These are phyloP conservation scores for Coelastrella sp. DNA, from an alignment of 139 green algal species.

Conservation along the genomic window DNA sequence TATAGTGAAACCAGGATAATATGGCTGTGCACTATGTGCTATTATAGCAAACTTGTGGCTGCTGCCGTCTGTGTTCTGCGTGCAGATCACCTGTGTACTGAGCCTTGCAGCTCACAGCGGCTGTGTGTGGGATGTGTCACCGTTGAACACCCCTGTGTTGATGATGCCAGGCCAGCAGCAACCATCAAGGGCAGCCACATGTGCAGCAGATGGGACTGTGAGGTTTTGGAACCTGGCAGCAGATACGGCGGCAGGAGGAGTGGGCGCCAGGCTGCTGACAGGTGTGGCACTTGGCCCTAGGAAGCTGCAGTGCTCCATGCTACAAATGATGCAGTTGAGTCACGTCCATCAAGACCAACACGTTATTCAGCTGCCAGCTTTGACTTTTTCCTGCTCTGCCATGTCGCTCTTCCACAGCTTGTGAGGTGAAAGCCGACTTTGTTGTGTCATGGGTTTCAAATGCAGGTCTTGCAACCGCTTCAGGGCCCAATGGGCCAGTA, in stretches of 20 bases:
- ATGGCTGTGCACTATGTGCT: not conserved
- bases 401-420: too few species aligned
- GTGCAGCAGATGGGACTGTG: conserved; percentile 64
- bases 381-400: too few species aligned
- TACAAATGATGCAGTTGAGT: not conserved
- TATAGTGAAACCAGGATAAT: not conserved
- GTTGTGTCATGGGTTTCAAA: not conserved
- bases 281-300: not conserved
- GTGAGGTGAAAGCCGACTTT: too few species aligned
- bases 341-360: too few species aligned
- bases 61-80: not conserved
- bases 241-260: not conserved
- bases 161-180: not conserved
- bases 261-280: not conserved
- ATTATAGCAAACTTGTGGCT: not conserved
- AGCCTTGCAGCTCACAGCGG: conserved; percentile 60
- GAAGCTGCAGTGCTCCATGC: not conserved
- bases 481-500: not conserved
- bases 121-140: conserved; percentile 62
- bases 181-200: conserved; percentile 49
- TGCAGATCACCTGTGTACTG: conserved; percentile 37
- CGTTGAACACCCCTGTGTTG: conserved; percentile 28
- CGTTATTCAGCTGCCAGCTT: too few species aligned
- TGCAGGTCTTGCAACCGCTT: not conserved
- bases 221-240: conserved; percentile 55